These are phyloP conservation scores for Anthostomella pinea DNA, from an alignment of 2,329 filamentous ascomycete species.

Conservation along the genomic window DNA sequence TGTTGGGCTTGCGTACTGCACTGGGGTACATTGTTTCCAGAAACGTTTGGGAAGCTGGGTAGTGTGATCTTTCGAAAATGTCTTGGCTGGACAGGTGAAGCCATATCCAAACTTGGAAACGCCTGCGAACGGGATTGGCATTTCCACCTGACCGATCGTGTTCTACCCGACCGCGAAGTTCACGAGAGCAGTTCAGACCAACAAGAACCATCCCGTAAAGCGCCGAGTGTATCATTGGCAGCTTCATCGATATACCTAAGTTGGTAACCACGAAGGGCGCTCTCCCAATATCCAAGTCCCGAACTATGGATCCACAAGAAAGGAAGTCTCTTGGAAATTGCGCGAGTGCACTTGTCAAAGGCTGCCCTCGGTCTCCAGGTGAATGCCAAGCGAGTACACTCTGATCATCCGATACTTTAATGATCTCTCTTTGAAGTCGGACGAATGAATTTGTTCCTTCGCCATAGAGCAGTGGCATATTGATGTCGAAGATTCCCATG, in stretches of 20 bases:
- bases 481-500: conserved; percentile 42
- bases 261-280: conserved; percentile 16
- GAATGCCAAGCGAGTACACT: conserved; percentile 30
- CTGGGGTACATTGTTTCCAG: conserved; percentile 7
- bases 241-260: conserved; percentile 13
- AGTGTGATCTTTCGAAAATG: conserved; percentile 9
- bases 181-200: conserved; percentile 16
- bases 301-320: conserved; percentile 19
- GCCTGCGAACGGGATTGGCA: background rate
- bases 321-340: conserved; percentile 12
- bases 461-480: conserved; percentile 44
- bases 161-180: conserved; percentile 4
- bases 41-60: conserved; percentile 8
- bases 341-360: conserved; percentile 12
- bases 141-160: background rate
- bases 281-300: background rate
- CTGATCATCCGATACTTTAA: conserved; percentile 27
- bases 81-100: background rate
- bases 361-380: rapidly evolving
- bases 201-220: background rate
- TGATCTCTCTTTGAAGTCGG: conserved; percentile 36
- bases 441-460: conserved; percentile 33
- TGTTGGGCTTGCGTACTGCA: background rate
- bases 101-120: conserved; percentile 16
- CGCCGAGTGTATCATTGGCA: conserved; percentile 1